Percentiles rank a stretch among this genome's conserved stretches.
Evolutionary conservation across 2,329 filamentous ascomycete genomes (phyloP).

Genomic region (Phaeophleospora eucalypticola): DNA sequence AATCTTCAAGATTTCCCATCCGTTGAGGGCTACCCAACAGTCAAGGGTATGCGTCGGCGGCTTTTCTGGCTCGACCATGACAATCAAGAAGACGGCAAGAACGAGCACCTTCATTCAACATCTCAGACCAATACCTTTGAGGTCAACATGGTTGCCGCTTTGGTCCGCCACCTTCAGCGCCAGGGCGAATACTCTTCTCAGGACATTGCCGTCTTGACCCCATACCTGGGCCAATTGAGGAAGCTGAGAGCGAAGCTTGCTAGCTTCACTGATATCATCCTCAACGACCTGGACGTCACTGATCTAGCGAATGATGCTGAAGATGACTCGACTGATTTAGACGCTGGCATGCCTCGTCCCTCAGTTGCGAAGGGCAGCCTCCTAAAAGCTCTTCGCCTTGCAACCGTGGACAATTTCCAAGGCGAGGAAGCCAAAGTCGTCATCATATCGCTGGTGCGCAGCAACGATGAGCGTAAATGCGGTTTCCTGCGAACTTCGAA

Average conservation of each 20-base stretch:
- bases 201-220: conserved; percentile 69
- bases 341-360: background rate
- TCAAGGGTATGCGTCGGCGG: conserved; percentile 50
- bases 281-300: conserved; percentile 52
- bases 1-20: conserved; percentile 48
- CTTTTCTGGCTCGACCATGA: conserved; percentile 62
- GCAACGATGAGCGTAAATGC: conserved; percentile 53
- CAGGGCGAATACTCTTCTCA: conserved; percentile 58
- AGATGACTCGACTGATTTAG: background rate
- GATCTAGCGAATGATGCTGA: conserved; percentile 7
- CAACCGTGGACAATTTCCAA: conserved; percentile 58
- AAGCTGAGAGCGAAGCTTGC: conserved; percentile 40
- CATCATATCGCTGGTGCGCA: conserved; percentile 66
- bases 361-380: conserved; percentile 8
- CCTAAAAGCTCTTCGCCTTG: conserved; percentile 8
- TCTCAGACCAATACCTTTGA: conserved; percentile 58
- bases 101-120: conserved; percentile 17
- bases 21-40: conserved; percentile 21
- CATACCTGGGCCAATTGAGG: conserved; percentile 57
- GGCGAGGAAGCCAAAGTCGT: conserved; percentile 72
- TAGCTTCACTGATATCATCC: conserved; percentile 38
- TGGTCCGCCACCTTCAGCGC: conserved; percentile 62
- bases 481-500: conserved; percentile 67
- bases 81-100: conserved; percentile 40
- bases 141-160: conserved; percentile 57